Conservation (phyloP, 2,329 filamentous ascomycete genomes). For the Penicillium crustosum region DNA sequence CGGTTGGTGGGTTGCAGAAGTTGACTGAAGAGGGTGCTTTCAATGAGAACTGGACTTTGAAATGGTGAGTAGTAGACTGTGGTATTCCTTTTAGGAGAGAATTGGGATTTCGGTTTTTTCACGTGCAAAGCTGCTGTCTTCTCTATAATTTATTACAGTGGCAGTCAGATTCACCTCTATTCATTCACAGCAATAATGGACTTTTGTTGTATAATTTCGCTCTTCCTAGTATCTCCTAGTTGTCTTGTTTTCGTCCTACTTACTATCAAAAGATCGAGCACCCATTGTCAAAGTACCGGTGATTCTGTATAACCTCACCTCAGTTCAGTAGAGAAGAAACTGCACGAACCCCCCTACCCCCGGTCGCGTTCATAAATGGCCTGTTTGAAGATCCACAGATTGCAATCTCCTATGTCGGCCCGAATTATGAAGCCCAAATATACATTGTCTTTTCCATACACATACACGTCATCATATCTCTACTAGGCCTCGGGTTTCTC, state of each 20-base stretch:
- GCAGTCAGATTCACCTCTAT: not conserved
- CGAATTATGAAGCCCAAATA: not conserved
- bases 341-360: not conserved
- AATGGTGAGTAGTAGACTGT: slow-evolving; percentile 54
- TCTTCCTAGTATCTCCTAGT: no score
- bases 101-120: not conserved
- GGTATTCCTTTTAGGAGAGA: not conserved
- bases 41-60: slow-evolving; percentile 57
- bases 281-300: not conserved
- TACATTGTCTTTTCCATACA: not conserved
- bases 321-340: not conserved
- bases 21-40: slow-evolving; percentile 59
- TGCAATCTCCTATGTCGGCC: not conserved
- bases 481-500: not conserved
- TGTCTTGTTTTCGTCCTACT: not conserved
- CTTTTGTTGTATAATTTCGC: no score
- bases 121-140: not conserved
- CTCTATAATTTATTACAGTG: not conserved
- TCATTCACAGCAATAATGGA: not conserved
- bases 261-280: not conserved
- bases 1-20: slow-evolving; percentile 51
- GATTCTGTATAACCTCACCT: not conserved
- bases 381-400: not conserved
- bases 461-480: not conserved
- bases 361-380: not conserved